These are phyloP conservation scores for Aspergillus biplanus DNA, from an alignment of 495 filamentous ascomycete species.

Conservation along the genomic window DNA sequence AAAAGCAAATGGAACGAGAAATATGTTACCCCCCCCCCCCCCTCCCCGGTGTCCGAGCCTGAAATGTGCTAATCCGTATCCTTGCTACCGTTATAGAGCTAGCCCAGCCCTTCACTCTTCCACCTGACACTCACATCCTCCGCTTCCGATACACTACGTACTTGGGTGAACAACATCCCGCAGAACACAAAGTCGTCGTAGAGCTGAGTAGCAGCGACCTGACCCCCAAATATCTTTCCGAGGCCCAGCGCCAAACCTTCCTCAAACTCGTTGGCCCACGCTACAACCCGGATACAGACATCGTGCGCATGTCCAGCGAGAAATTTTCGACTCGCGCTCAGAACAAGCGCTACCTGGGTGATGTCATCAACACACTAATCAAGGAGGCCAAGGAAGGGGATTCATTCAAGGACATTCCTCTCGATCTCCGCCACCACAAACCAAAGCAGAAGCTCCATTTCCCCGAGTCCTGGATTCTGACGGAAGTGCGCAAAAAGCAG, in stretches of 20 bases:
- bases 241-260: constrained; percentile 74
- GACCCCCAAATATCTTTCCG: constrained; percentile 57
- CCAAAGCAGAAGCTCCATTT: constrained; percentile 69
- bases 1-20: too few relatives aligned
- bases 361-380: constrained; percentile 73
- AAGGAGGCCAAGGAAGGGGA: constrained; percentile 80
- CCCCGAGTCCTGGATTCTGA: constrained; percentile 82
- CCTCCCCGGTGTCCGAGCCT: too few relatives aligned
- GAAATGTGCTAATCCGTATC: too few relatives aligned
- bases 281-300: constrained; percentile 85
- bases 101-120: constrained; percentile 73
- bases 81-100: constrained; percentile 53
- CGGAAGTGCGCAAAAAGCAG: constrained; percentile 63
- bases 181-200: constrained; percentile 89
- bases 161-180: constrained; percentile 91
- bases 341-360: constrained; percentile 92
- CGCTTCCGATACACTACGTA: constrained; percentile 98
- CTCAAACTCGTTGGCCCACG: constrained; percentile 85
- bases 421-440: constrained; percentile 87
- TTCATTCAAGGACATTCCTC: constrained; percentile 83
- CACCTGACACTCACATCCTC: constrained; percentile 68
- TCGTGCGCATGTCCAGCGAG: constrained; percentile 90
- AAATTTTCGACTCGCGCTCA: constrained; percentile 84
- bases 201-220: constrained; percentile 79
- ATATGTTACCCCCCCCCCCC: too few relatives aligned